Conservation (phyloP, 78 protist species). For the Emiliania huxleyi region DNA sequence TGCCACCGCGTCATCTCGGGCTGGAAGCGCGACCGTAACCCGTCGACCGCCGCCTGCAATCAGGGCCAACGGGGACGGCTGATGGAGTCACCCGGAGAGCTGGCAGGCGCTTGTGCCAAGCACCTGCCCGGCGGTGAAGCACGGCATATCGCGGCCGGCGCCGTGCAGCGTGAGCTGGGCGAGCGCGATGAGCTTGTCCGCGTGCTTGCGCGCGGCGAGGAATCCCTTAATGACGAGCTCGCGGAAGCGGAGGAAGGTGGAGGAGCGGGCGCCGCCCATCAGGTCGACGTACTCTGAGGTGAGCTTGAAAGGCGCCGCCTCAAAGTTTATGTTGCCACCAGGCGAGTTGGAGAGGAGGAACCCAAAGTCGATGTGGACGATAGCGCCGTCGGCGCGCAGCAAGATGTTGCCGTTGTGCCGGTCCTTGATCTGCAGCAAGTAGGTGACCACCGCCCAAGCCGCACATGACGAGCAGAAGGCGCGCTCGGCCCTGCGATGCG, state of each 20-base stretch:
- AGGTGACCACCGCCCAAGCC: constrained; percentile 75
- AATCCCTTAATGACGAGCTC: constrained; percentile 46
- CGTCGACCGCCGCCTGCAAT: neutral
- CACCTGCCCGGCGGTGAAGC: neutral
- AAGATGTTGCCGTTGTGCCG: constrained; percentile 80
- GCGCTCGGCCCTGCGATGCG: constrained; percentile 51
- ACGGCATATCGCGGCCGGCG: neutral
- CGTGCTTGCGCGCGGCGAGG: constrained; percentile 14
- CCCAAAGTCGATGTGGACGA: constrained; percentile 81
- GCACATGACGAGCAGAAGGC: constrained; percentile 71
- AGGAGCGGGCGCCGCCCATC: constrained; percentile 34
- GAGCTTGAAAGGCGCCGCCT: constrained; percentile 77
- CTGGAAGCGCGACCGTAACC: neutral
- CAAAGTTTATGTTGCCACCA: constrained; percentile 68
- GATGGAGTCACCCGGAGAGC: too few species aligned
- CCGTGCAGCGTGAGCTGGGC: neutral
- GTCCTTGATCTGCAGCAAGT: constrained; percentile 84
- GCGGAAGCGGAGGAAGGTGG: constrained; percentile 22
- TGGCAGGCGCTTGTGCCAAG: too few species aligned
- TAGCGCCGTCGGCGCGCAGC: constrained; percentile 56
- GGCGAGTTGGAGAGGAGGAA: constrained; percentile 69
- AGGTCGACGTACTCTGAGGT: constrained; percentile 61
- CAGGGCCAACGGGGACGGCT: too few species aligned
- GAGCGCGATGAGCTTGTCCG: neutral
- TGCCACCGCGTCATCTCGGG: neutral